phyloP scores from a whole-genome alignment of 1,139 yeast species.

The Kodamaea sp. region DNA sequence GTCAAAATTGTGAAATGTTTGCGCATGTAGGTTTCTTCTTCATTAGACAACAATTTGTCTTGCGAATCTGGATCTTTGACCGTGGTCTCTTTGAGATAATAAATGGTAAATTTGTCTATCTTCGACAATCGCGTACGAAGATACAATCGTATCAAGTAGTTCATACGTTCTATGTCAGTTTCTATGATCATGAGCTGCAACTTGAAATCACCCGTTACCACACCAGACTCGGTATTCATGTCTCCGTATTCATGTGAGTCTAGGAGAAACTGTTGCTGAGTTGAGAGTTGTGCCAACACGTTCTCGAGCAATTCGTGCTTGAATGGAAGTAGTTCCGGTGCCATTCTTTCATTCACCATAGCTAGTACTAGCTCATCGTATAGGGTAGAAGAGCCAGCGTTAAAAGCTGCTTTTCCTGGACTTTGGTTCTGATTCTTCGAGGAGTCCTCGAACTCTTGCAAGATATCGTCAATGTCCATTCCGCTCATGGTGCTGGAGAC shows the following conservation, averaged over 20 bases:
- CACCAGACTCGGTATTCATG: conserved; percentile 39
- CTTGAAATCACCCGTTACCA: conserved; percentile 64
- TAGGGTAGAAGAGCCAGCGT: conserved; percentile 14
- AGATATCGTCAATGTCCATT: conserved; percentile 68
- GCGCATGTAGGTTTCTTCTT: conserved; percentile 58
- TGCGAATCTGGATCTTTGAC: conserved; percentile 26
- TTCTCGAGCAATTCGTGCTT: conserved; percentile 59
- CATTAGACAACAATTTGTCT: conserved; percentile 45
- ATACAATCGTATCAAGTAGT: conserved; percentile 76
- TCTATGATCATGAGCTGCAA: conserved; percentile 81
- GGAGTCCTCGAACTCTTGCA: conserved; percentile 56
- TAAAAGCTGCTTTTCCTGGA: not conserved
- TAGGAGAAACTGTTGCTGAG: conserved; percentile 74
- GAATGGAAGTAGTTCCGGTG: conserved; percentile 81
- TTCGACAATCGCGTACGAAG: conserved; percentile 74
- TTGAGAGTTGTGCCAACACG: conserved; percentile 58
- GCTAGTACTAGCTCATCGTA: conserved; percentile 52
- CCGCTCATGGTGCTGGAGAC: conserved; percentile 9
- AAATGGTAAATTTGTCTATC: conserved; percentile 67
- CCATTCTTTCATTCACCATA: conserved; percentile 83
- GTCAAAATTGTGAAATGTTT: conserved; percentile 66
- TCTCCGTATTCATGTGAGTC: conserved; percentile 55
- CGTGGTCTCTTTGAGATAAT: conserved; percentile 39
- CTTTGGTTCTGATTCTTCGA: conserved; percentile 11
- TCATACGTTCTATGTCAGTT: conserved; percentile 86